Percentiles rank a stretch among this genome's conserved stretches.
These are phyloP conservation scores for Cercospora sp. DNA, from an alignment of 2,329 filamentous ascomycete species.

Conservation along the genomic window DNA sequence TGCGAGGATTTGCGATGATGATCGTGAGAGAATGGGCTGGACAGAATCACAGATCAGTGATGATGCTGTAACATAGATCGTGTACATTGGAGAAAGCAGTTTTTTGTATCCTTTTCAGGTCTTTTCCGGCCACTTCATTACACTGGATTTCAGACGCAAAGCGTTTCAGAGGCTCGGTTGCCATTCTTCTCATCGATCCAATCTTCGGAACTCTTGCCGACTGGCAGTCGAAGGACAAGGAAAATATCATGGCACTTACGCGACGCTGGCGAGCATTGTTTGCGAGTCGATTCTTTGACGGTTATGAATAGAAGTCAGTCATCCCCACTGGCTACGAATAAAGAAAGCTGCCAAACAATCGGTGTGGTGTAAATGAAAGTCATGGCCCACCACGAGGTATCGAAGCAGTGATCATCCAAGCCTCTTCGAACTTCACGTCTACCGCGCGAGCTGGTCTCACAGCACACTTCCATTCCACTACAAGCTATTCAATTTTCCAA, in stretches of 20 bases:
- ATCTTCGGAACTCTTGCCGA: not conserved
- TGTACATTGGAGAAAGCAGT: not conserved
- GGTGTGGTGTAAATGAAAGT: not conserved
- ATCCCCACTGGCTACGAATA: not conserved
- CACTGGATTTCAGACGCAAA: not conserved
- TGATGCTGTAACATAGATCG: conserved; percentile 7
- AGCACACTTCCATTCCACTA: not conserved
- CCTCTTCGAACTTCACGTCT: not conserved
- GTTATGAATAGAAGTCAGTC: not conserved
- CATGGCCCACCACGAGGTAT: not conserved
- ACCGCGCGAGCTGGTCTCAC: conserved; percentile 10
- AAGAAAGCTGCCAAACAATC: not conserved
- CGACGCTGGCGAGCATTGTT: not conserved
- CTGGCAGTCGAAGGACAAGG: not conserved
- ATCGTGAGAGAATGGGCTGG: conserved; percentile 44
- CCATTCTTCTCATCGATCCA: not conserved
- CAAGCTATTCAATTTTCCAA: not conserved
- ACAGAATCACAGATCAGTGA: conserved; percentile 26
- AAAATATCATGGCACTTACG: not conserved
- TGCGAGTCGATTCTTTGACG: not conserved
- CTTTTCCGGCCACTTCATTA: not conserved
- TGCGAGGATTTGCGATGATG: conserved; percentile 46
- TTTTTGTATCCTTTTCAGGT: not conserved
- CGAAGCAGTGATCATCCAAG: too few relatives aligned
- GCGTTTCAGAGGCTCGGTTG: not conserved